Evolutionary conservation across 441 rosid species (phyloP).

Genomic region (Pelargonium citronellum): DNA sequence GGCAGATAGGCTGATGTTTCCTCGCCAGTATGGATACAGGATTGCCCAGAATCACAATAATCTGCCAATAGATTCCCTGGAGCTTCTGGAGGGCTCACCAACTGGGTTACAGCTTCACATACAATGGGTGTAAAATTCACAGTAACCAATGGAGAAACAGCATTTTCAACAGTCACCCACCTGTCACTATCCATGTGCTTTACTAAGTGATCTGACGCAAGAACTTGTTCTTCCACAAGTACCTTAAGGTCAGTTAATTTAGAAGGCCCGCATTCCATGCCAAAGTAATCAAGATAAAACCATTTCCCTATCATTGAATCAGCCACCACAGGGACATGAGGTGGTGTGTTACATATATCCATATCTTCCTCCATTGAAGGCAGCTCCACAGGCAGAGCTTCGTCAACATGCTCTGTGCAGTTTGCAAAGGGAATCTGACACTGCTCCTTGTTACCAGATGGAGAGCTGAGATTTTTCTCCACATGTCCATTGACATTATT

Average conservation of each 20-base stretch:
- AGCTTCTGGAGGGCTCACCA: conserved; percentile 93
- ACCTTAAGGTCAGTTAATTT: conserved; percentile 68
- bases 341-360: conserved; percentile 99
- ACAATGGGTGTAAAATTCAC: conserved; percentile 54
- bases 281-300: conserved; percentile 91
- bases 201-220: conserved; percentile 83
- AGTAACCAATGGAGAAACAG: conserved; percentile 71
- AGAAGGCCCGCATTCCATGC: conserved; percentile 83
- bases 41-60: conserved; percentile 42
- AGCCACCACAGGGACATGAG: conserved; percentile 58
- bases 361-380: conserved; percentile 99
- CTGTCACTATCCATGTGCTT: conserved; percentile 75
- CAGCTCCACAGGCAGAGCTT: conserved; percentile 59
- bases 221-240: conserved; percentile 74
- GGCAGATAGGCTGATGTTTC: conserved; percentile 31
- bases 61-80: conserved; percentile 85
- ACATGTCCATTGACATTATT: conserved; percentile 30
- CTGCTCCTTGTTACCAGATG: conserved; percentile 47
- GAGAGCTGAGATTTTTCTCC: conserved; percentile 45
- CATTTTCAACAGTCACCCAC: conserved; percentile 97
- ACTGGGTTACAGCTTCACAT: conserved; percentile 66
- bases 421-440: conserved; percentile 37
- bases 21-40: conserved; percentile 30
- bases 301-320: conserved; percentile 74
- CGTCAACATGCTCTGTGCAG: conserved; percentile 43